Base-by-base conservation (phyloP, 2,329 filamentous ascomycete species). In the Metarhizium guizhouense region DNA sequence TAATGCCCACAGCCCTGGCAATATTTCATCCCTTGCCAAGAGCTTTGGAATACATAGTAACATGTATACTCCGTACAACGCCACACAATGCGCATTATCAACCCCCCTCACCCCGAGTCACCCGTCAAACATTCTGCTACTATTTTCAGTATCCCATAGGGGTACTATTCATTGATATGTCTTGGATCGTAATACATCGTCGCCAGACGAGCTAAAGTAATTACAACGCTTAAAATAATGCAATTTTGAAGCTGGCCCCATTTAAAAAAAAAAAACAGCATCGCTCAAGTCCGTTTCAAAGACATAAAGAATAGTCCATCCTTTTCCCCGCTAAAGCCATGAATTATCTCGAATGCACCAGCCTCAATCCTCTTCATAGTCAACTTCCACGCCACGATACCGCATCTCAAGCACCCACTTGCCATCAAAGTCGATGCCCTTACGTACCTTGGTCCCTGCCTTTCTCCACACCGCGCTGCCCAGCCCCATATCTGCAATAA, bases 271-370 rank as follows among this genome's bases (percentile, higher is more conserved):
- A 18, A 14, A 14, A 16, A 18, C 6, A 45, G 10, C n/a, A 20
- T 45, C 18, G 16, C 42, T 20, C n/a, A 45, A 20, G 18, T 16
- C 42, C 6, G 5, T 11, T 45, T 16, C 11, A 18, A 32, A 25
- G 49, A 25, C 32, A 45, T 6, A 20, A 13, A 3, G 38, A 5
- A 11, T 40, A 40, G 8, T 5, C 38, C 38, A 40, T 96, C 32
- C 92, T 82, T 70, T 7, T 96, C 92, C 25, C 92, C 1, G 91
- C 91, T 0, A 91, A 91, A 1, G 91, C 91, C 51, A 92, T 92
- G n/a, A 96, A 92, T 92, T 92, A 96, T 64, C 91, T 80, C 50
- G 96, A 92, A 66, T 96, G 96, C 6, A 65, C 95, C 92, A 66
- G 91, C 92, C 92, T 56, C 45, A 57, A 2, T 56, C 53, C 51